These are phyloP conservation scores for Gonapodya prolifera DNA, from an alignment of 192 early-diverging fungal genomes.

Conservation along the genomic window DNA sequence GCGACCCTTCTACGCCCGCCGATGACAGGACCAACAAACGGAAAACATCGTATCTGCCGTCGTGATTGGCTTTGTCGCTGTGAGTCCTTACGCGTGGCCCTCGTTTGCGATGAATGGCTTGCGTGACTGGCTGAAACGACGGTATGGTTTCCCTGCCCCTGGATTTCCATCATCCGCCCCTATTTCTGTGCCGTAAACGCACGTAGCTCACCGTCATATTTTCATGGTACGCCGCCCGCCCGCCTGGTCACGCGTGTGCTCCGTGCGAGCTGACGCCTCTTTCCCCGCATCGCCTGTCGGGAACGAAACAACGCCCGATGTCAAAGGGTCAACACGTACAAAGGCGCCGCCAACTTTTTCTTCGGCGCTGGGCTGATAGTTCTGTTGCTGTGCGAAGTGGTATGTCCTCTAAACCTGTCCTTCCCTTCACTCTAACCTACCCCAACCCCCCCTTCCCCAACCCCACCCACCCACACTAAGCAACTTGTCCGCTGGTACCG, in stretches of 20 bases:
- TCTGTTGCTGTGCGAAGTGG: neutral
- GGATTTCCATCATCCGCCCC: neutral
- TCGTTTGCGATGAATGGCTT: no score
- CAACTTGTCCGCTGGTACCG: constrained; percentile 29
- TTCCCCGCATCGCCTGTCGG: no score
- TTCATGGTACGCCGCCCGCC: neutral
- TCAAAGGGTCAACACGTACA: neutral
- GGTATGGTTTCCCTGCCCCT: no score
- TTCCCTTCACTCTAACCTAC: no score
- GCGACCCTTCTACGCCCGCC: no score
- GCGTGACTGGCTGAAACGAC: no score
- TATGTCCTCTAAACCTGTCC: neutral
- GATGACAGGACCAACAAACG: neutral
- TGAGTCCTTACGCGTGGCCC: neutral
- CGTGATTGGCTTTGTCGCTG: neutral
- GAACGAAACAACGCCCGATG: no score
- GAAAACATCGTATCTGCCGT: neutral
- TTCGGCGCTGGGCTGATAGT: neutral
- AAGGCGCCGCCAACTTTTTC: neutral
- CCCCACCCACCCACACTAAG: neutral
- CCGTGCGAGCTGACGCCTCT: no score
- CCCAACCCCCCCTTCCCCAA: neutral
- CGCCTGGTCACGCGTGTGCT: no score
- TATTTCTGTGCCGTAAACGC: neutral
- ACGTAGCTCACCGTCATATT: neutral